Conservation (phyloP, 1,284 basidiomycete species). For the Leccinum griseonigrum region DNA sequence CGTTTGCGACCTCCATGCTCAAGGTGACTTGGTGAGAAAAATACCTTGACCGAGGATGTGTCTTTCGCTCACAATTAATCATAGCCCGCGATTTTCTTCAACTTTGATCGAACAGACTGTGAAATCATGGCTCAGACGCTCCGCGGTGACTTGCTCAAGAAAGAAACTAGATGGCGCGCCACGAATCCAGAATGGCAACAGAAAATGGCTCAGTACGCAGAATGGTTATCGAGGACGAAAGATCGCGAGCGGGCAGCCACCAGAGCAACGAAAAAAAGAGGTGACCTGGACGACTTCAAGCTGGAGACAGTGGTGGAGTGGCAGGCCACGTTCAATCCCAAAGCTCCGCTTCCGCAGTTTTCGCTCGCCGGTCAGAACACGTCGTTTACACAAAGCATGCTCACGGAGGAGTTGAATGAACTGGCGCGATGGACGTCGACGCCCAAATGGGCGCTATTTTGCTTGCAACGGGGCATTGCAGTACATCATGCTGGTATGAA, state of each 20-base stretch:
- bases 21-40: slow-evolving; percentile 48
- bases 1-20: slow-evolving; percentile 51
- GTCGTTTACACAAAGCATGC: slow-evolving; percentile 44
- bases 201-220: slow-evolving; percentile 52
- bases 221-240: slow-evolving; percentile 45
- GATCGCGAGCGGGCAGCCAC: slow-evolving; percentile 42
- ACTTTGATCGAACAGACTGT: slow-evolving; percentile 59
- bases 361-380: slow-evolving; percentile 49
- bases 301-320: slow-evolving; percentile 34
- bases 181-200: slow-evolving; percentile 47
- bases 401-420: slow-evolving; percentile 47
- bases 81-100: slow-evolving; percentile 66
- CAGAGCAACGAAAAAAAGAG: slow-evolving; percentile 34
- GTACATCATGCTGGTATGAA: slow-evolving; percentile 73
- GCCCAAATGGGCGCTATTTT: slow-evolving; percentile 44
- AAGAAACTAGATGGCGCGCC: slow-evolving; percentile 51
- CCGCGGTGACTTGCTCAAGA: slow-evolving; percentile 33
- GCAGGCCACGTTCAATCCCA: slow-evolving; percentile 56
- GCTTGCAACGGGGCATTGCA: slow-evolving; percentile 58
- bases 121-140: slow-evolving; percentile 51
- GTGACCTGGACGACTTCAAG: slow-evolving; percentile 35
- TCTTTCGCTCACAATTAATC: slow-evolving; percentile 1
- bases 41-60: not conserved
- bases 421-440: slow-evolving; percentile 38
- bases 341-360: slow-evolving; percentile 56